A percentile compares a stretch with the other conserved stretches of the same genome.
phyloP scores from a whole-genome alignment of 1,284 basidiomycete species.

The Chiua sp. region DNA sequence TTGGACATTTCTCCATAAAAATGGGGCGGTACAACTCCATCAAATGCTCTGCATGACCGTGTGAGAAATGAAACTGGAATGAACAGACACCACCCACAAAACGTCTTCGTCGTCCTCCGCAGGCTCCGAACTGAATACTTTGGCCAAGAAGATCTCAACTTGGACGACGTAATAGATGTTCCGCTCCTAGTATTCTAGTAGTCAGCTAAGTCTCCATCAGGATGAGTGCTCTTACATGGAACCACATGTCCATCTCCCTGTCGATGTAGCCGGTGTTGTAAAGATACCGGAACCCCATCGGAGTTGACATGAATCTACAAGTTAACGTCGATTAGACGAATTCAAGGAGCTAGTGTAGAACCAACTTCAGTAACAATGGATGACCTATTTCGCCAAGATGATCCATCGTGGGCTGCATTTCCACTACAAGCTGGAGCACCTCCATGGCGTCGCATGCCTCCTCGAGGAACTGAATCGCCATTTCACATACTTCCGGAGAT shows the following conservation, averaged over 20 bases:
- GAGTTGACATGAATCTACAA: slow-evolving; percentile 94
- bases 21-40: slow-evolving; percentile 90
- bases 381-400: slow-evolving; percentile 95
- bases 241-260: slow-evolving; percentile 96
- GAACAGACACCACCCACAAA: slow-evolving; percentile 46
- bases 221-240: slow-evolving; percentile 66
- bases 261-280: slow-evolving; percentile 93
- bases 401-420: slow-evolving; percentile 94
- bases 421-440: slow-evolving; percentile 89
- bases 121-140: slow-evolving; percentile 67
- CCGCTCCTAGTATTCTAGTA: slow-evolving; percentile 63
- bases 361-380: slow-evolving; percentile 84
- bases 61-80: slow-evolving; percentile 3
- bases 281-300: slow-evolving; percentile 91
- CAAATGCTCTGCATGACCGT: slow-evolving; percentile 61
- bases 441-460: slow-evolving; percentile 88
- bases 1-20: slow-evolving; percentile 99
- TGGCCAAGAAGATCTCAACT: slow-evolving; percentile 85
- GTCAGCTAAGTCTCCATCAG: slow-evolving; percentile 11
- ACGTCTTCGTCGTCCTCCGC: slow-evolving; percentile 70
- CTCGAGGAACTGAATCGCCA: slow-evolving; percentile 89
- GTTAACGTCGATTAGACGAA: slow-evolving; percentile 13
- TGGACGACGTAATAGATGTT: slow-evolving; percentile 89
- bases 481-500: slow-evolving; percentile 85
- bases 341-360: slow-evolving; percentile 11